Base-by-base conservation (phyloP, 768 basidiomycete genomes). In the Strobilomyces dryophilus region DNA sequence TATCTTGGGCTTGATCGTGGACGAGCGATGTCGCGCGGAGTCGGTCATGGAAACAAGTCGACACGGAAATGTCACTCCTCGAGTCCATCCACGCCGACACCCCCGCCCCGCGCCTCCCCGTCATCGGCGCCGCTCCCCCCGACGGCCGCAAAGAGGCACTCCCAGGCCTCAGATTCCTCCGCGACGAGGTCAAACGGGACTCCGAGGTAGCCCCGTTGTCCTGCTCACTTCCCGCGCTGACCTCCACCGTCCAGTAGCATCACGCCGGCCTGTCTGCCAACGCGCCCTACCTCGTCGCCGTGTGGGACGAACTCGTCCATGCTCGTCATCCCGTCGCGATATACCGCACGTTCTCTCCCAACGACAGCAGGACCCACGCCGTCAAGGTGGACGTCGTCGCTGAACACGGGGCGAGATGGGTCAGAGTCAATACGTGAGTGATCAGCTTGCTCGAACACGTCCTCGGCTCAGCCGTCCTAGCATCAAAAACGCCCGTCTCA, bases 381-480 rank as follows among this genome's bases (percentile, higher is more conserved):
- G 77, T 84, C 39, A 93, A 94, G 61, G 84, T 95, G 1, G 92
- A 95, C 61, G 76, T 94, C 14, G 83, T 93, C 14, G 84, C 85
- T 2, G 82, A 88, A 20, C 79, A 83, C 40, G 92, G 92, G 27
- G 83, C 34, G 92, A 94, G 70, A 79, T 89, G 93, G 93, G 83
- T 91, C 37, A 79, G 91, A 59, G 80, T 94, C 34, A 94, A 93
- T 70, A 93, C 92, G 92, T 92, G 64, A 65, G 86, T 81, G 39
- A 15, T 29, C 45, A 1, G 27, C 43, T 20, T 10, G 10, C 18
- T 7, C n/a, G 20, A n/a, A n/a, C n/a, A n/a, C 10, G 8, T 10
- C 29, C 36, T 39, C 49, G 40, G 52, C 39, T 46, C 7, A 45
- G 26, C 27, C 49, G n/a, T 8, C n/a, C 26, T 60, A 94, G 91